Evolutionary conservation across 2,329 filamentous ascomycete genomes (phyloP), one percentile per base, ranked within the genome.

Genomic region (Chaetomiaceae sp.): DNA sequence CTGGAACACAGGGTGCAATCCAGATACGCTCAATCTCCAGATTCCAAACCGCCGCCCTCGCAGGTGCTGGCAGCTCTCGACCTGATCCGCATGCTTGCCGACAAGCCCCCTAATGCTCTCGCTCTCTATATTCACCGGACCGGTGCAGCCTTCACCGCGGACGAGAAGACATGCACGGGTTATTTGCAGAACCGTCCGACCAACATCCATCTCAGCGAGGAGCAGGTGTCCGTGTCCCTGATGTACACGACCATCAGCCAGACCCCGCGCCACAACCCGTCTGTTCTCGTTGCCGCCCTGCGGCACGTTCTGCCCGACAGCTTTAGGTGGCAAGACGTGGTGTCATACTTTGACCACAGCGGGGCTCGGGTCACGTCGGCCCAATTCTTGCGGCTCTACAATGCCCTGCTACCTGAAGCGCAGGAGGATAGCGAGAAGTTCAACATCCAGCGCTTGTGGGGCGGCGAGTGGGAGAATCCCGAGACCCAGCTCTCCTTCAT

Each of bases 401-500:
- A 85, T 45, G 85, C 87, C 4, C 70, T 98, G 22, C 69, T 89
- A 14, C 82, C 84, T 1, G 72, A 93, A 45, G 86, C 89, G 2
- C 69, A 70, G 43, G 72, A 76, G n/a, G 66, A 71, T 9, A 71
- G 78, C 38, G 69, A 76, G 14, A 71, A 71, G 20, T 81, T 97
- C 57, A 88, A 96, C 61, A 84, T 98, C 36, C 89, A 96, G 63
- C 77, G 76, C 32, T 72, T 98, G 18, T 97, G 93, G 90, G 90
- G 90, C 48, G 90, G 90, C 59, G 73, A 79, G 51, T 98, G 94
- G 91, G 81, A 84, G 52, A 80, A 94, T 56, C 79, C 85, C 12
- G 83, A 95, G 52, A 88, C 93, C 0, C 91, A 97, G 55, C 71
- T 98, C 29, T 94, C 90, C n/a, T 96, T 97, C 62, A 79, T 97